Evolutionary conservation across 345 rosid genomes (phyloP).

Genomic region (Mercurialis annua): DNA sequence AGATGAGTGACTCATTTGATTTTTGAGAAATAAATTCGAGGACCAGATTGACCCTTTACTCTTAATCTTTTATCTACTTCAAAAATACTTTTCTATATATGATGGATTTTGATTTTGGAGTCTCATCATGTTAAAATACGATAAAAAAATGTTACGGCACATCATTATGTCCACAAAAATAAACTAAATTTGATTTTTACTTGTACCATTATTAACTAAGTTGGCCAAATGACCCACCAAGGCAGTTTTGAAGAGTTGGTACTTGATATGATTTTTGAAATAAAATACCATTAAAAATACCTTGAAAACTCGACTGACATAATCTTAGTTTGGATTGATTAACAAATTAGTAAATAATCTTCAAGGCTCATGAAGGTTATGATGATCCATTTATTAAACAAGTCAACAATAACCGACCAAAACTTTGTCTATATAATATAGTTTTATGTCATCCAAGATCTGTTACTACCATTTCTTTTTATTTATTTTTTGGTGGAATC

Average conservation of each 20-base stretch:
- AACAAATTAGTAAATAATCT: constrained; percentile 1
- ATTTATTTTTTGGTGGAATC: not conserved
- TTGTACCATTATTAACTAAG: not conserved
- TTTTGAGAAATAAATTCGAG: too few relatives aligned
- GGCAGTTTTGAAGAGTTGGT: not conserved
- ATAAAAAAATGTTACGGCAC: too few relatives aligned
- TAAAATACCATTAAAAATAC: not conserved
- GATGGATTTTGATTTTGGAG: too few relatives aligned
- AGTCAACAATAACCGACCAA: constrained; percentile 13
- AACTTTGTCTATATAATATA: not conserved
- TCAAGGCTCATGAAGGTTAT: not conserved
- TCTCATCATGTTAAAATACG: too few relatives aligned
- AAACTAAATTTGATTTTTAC: not conserved
- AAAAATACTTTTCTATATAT: not conserved
- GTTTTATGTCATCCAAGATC: not conserved
- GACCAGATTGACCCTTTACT: too few relatives aligned
- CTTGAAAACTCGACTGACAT: not conserved
- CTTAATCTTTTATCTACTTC: too few relatives aligned
- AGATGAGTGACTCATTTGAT: too few relatives aligned
- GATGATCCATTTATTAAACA: not conserved
- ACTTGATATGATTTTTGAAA: not conserved
- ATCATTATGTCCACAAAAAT: too few relatives aligned
- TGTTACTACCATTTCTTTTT: not conserved
- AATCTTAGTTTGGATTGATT: constrained; percentile 5
- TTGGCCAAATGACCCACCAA: constrained; percentile 10